Evolutionary conservation across 1,284 basidiomycete genomes (phyloP), one percentile per base, ranked within the genome.

Genomic region (Fomitopsis betulina): DNA sequence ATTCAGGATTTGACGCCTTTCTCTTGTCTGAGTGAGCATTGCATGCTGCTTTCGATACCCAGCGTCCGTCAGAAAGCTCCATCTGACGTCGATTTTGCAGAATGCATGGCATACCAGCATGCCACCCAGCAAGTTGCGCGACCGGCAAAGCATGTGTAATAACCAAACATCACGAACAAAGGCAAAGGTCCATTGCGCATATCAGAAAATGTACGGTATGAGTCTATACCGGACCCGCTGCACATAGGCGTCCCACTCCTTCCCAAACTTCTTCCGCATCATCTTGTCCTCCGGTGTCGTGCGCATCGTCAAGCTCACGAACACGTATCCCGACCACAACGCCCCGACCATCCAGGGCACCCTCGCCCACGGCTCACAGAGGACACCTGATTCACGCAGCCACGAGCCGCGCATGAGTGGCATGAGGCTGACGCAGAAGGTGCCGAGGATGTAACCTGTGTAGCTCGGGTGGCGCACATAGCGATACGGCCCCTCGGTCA

Each of bases 381-480:
- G 38, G 38, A 62, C 49, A 9, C 59, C 59, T 53, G 58, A 60
- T 33, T 61, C 39, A 27, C n/a, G 17, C n/a, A 58, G 40, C 53
- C 53, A 61, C 5, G 50, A 54, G 4, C 51, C 56, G 13, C 9
- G 32, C 17, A 32, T 56, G 13, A 58, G 50, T 7, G 59, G 56
- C 54, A 60, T 52, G 45, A 62, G 58, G 21, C 56, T 47, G 35
- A 30, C 50, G 5, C 63, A 53, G n/a, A 56, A 17, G n/a, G 56
- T 27, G 12, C 61, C 50, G n/a, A 52, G 10, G 12, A 55, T 56
- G 5, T 53, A n/a, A 10, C 55, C 56, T 3, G 58, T 59, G 54
- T 63, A 63, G 42, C 57, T 59, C 17, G 62, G 62, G 37, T 63
- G 62, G 35, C 62, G 60, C 12, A 61, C 55, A 52, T 40, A 45